A percentile compares a stretch with the other conserved stretches of the same genome.
These are phyloP conservation scores for Epichloe scottii DNA, from an alignment of 2,329 filamentous ascomycete species.

Conservation along the genomic window DNA sequence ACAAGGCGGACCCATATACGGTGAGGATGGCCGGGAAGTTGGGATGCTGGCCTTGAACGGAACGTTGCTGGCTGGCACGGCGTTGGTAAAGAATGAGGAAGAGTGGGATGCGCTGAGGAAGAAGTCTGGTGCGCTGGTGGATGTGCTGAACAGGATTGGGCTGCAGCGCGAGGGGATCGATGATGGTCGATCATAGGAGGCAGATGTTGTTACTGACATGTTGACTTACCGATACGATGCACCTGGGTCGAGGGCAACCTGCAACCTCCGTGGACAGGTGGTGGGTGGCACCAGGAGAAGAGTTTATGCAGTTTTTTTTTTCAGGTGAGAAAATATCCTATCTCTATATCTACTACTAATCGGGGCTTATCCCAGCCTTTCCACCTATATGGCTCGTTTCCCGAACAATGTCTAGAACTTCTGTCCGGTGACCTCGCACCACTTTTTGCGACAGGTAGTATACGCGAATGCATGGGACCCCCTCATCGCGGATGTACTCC, in stretches of 20 bases:
- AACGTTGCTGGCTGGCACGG: constrained; percentile 50
- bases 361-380: too few relatives aligned
- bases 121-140: constrained; percentile 13
- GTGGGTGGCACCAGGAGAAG: neutral
- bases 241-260: too few relatives aligned
- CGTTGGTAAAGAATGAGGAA: constrained; percentile 44
- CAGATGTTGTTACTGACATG: too few relatives aligned
- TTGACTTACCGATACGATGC: too few relatives aligned
- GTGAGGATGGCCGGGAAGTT: constrained; percentile 19
- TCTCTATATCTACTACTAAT: too few relatives aligned
- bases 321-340: too few relatives aligned
- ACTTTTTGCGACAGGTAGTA: constrained; percentile 46
- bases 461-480: constrained; percentile 48
- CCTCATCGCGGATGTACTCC: constrained; percentile 36
- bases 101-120: constrained; percentile 43
- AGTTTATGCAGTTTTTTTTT: too few relatives aligned
- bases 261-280: too few relatives aligned
- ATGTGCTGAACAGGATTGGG: constrained; percentile 17
- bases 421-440: neutral
- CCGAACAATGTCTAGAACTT: constrained; percentile 29
- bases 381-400: too few relatives aligned
- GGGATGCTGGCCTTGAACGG: constrained; percentile 44
- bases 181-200: neutral
- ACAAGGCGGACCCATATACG: constrained; percentile 31
- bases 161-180: constrained; percentile 11